Conservation (phyloP, 352 stramenopile species). For the Globisporangium nagaii region DNA sequence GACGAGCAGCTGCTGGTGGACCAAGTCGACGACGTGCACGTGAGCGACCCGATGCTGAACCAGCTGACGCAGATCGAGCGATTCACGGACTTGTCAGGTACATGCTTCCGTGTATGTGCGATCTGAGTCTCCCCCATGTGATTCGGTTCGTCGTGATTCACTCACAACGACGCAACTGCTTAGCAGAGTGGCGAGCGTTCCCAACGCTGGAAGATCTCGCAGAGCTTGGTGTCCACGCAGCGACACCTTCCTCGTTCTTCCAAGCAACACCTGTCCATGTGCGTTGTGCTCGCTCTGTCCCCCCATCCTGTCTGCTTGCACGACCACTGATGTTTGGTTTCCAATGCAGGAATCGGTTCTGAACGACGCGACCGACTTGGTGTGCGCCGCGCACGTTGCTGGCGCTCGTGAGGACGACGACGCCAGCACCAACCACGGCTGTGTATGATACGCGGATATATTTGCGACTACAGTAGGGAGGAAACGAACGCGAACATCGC, state of each 20-base stretch:
- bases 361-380: not conserved
- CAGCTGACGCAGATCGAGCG: constrained; percentile 47
- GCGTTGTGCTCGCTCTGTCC: not conserved
- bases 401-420: not conserved
- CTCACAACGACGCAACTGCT: not conserved
- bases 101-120: constrained; percentile 3
- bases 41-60: constrained; percentile 52
- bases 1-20: not conserved
- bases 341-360: not conserved
- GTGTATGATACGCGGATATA: not conserved
- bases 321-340: not conserved
- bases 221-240: constrained; percentile 21
- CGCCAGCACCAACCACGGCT: not conserved
- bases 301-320: too few relatives aligned
- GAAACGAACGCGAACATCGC: not conserved
- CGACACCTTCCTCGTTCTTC: constrained; percentile 14
- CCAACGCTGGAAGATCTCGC: constrained; percentile 15
- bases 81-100: constrained; percentile 45
- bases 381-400: not conserved
- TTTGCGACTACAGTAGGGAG: constrained; percentile 7
- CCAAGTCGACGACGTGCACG: constrained; percentile 14
- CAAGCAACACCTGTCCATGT: not conserved
- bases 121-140: not conserved
- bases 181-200: constrained; percentile 5
- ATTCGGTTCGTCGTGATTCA: not conserved